phyloP scores from a whole-genome alignment of 1,284 basidiomycete species.

The Apiotrichum gracile region DNA sequence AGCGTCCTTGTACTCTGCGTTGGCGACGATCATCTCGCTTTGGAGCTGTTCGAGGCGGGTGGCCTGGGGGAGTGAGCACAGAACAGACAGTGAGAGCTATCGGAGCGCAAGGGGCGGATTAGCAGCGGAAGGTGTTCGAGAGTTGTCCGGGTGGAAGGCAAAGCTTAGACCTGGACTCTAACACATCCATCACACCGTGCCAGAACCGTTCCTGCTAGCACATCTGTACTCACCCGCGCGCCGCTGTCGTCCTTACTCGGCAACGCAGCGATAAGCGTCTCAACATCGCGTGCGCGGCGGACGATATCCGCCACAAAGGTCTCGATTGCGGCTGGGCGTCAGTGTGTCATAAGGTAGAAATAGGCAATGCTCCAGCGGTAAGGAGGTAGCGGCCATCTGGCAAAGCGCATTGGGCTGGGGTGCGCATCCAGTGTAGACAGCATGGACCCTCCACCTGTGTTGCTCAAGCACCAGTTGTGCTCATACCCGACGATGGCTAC shows the following conservation, averaged over 20 bases:
- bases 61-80: constrained; percentile 18
- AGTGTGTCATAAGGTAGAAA: background rate
- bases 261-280: constrained; percentile 36
- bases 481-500: background rate
- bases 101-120: background rate
- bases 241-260: constrained; percentile 38
- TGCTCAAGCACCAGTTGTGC: no score
- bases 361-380: background rate
- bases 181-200: background rate
- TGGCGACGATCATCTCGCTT: constrained; percentile 36
- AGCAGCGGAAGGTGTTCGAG: no score
- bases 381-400: background rate
- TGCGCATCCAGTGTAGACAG: no score
- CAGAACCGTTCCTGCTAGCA: background rate
- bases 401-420: no score
- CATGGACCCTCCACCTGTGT: no score
- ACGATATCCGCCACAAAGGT: constrained; percentile 43
- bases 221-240: constrained; percentile 24
- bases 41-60: constrained; percentile 34
- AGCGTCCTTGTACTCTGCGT: constrained; percentile 40
- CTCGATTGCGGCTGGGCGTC: constrained; percentile 35
- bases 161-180: no score
- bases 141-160: no score
- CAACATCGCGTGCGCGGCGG: constrained; percentile 40
- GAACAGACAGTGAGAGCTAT: background rate